Evolutionary conservation across 257 asterid species (phyloP), one percentile per base, ranked within the genome.

Genomic region (Nicotiana obtusifolia): DNA sequence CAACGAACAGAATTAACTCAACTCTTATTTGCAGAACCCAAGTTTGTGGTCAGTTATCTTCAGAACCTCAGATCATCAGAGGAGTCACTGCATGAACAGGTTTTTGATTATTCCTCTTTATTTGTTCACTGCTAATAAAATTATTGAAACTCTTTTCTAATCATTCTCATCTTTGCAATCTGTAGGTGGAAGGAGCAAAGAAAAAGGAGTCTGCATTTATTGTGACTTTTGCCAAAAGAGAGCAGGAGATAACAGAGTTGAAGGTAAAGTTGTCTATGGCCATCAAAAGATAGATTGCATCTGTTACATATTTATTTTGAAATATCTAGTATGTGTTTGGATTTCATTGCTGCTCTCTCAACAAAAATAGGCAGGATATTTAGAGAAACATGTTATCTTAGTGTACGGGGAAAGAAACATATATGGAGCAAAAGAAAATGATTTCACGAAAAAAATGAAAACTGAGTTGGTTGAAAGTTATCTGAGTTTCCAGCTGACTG

Each of bases 231-330:
- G 98, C 97, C 16, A 96, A 96, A 85, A 92, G 99, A 81, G 99
- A 96, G 89, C 99, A 93, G 88, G 99, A 96, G 93, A 96, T 96
- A 87, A 95, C 99, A 84, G 99, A 96, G 83, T 86, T 96, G 91
- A 96, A 95, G 99, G 99, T 92, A 77, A 68, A 86, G 78, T 75
- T 49, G 16, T 24, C 79, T 14, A 49, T 47, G 79, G 7, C 15
- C 61, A 14, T 49, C 16, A 0, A 75, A 49, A 24, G 79, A 49
- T 73, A 14, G 61, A 73, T 22, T 44, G 41, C 78, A 15, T 44
- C 8, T 73, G 49, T 22, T 22, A 22, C 60, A 73, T 47, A 24
- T 22, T 47, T 7, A 3, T 73, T 22, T 47, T 14, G 15, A 22
- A 24, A 15, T 22, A 44, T 49, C 24, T 8, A 7, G 17, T 75